phyloP scores from a whole-genome alignment of 2,329 filamentous ascomycete species.

The Microcera coccophila region DNA sequence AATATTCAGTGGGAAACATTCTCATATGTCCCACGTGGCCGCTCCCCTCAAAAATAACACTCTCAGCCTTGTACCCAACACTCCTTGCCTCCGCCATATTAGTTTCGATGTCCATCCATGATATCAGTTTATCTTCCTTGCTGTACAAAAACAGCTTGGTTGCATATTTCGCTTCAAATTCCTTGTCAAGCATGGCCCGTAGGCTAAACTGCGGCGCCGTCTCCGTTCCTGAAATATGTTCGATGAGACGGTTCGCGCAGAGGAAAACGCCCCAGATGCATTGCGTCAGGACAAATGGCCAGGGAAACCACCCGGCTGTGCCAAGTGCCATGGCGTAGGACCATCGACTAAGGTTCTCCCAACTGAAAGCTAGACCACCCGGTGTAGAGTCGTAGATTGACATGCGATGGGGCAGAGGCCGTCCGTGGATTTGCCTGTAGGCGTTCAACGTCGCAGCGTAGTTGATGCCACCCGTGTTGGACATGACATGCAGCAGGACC shows the following conservation, averaged over 20 bases:
- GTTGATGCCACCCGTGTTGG: conserved; percentile 56
- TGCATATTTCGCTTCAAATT: conserved; percentile 33
- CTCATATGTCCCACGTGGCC: conserved; percentile 60
- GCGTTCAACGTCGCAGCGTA: conserved; percentile 47
- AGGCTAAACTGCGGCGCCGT: conserved; percentile 39
- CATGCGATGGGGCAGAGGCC: conserved; percentile 45
- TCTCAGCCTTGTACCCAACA: conserved; percentile 47
- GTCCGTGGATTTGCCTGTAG: conserved; percentile 37
- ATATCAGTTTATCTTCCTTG: conserved; percentile 54
- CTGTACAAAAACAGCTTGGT: conserved; percentile 57
- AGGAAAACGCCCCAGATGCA: conserved; percentile 44
- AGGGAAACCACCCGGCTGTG: conserved; percentile 44
- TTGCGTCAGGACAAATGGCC: conserved; percentile 48
- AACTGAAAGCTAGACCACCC: conserved; percentile 41
- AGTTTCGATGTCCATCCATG: conserved; percentile 51
- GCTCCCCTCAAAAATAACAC: conserved; percentile 54
- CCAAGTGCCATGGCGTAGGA: conserved; percentile 51
- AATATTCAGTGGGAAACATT: conserved; percentile 55
- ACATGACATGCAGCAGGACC: conserved; percentile 53
- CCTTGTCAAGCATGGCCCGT: conserved; percentile 35
- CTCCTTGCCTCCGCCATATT: conserved; percentile 46
- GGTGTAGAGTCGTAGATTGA: conserved; percentile 52
- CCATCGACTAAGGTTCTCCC: conserved; percentile 46
- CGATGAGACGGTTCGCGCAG: conserved; percentile 32
- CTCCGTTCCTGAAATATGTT: conserved; percentile 36